Percentiles rank a stretch among this genome's conserved stretches.
phyloP scores from a whole-genome alignment of 257 asterid genomes.

The Nicotiana tabacum region DNA sequence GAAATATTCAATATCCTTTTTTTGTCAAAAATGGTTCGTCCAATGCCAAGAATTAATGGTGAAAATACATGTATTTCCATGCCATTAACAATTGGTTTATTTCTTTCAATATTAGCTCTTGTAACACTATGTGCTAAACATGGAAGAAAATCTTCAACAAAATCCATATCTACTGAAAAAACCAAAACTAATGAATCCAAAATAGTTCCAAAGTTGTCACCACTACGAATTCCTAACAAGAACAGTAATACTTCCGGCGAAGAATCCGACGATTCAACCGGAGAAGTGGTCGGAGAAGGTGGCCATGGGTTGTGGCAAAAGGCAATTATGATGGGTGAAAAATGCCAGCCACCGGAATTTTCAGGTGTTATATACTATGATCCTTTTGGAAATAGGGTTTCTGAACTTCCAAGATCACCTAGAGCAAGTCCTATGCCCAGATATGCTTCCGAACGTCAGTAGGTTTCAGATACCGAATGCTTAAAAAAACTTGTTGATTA shows the following conservation, averaged over 20 bases:
- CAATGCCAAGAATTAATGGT: conserved; percentile 16
- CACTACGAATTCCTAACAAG: not conserved
- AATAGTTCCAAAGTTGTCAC: conserved; percentile 18
- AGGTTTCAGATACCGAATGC: too few species aligned
- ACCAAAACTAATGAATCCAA: conserved; percentile 15
- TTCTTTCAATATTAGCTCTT: conserved; percentile 43
- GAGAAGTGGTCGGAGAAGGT: conserved; percentile 22
- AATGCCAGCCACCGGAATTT: conserved; percentile 79
- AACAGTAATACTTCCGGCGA: not conserved
- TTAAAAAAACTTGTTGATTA: not conserved
- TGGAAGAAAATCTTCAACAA: conserved; percentile 22
- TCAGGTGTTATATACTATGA: conserved; percentile 72
- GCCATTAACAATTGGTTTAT: conserved; percentile 54
- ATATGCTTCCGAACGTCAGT: not conserved
- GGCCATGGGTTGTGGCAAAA: conserved; percentile 69
- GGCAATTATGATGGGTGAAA: conserved; percentile 78
- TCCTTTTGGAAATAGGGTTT: conserved; percentile 53
- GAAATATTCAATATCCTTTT: not conserved
- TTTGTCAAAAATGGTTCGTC: conserved; percentile 45
- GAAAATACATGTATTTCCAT: conserved; percentile 23
- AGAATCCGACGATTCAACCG: conserved; percentile 1
- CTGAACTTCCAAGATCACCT: conserved; percentile 84
- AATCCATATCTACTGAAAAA: not conserved
- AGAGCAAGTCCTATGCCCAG: conserved; percentile 33
- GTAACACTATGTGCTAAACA: conserved; percentile 65